These are phyloP conservation scores for Primulina eburnea DNA, from an alignment of 257 asterid genomes.

Conservation along the genomic window DNA sequence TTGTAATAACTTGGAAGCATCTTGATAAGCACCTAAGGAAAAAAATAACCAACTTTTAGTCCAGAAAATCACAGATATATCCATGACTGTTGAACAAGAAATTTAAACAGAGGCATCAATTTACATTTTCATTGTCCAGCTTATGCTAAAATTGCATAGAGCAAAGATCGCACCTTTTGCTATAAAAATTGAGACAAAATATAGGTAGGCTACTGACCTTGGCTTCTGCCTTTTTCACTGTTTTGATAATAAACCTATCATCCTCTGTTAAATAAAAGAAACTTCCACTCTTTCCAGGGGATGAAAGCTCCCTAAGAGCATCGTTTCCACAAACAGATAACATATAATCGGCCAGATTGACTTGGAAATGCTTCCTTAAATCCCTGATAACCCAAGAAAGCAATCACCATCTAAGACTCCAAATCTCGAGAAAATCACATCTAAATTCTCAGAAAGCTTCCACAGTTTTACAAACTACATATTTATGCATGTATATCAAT, in stretches of 20 bases:
- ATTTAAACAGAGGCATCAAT: no score
- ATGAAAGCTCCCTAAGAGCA: constrained; percentile 62
- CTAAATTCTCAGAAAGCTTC: no score
- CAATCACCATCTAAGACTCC: constrained; percentile 18
- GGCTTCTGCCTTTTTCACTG: constrained; percentile 68
- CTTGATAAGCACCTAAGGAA: constrained; percentile 61
- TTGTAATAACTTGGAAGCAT: constrained; percentile 64
- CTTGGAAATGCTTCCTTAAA: constrained; percentile 59
- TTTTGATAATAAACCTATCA: constrained; percentile 66
- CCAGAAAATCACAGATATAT: neutral
- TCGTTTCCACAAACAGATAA: constrained; percentile 62
- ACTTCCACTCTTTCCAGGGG: constrained; percentile 76
- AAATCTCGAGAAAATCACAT: constrained; percentile 12
- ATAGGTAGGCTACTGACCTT: constrained; percentile 43
- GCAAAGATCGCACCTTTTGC: neutral
- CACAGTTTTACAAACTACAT: no score
- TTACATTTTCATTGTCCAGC: no score
- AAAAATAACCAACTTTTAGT: neutral
- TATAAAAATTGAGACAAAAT: constrained; percentile 22
- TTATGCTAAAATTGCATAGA: no score
- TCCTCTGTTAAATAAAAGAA: constrained; percentile 66
- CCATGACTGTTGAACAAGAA: no score
- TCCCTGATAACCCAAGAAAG: constrained; percentile 35
- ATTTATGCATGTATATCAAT: no score
- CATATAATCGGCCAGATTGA: constrained; percentile 71